A percentile compares a stretch with the other conserved stretches of the same genome.
phyloP scores from a whole-genome alignment of 371 early-diverging fungal genomes.

The Mucor lusitanicus region DNA sequence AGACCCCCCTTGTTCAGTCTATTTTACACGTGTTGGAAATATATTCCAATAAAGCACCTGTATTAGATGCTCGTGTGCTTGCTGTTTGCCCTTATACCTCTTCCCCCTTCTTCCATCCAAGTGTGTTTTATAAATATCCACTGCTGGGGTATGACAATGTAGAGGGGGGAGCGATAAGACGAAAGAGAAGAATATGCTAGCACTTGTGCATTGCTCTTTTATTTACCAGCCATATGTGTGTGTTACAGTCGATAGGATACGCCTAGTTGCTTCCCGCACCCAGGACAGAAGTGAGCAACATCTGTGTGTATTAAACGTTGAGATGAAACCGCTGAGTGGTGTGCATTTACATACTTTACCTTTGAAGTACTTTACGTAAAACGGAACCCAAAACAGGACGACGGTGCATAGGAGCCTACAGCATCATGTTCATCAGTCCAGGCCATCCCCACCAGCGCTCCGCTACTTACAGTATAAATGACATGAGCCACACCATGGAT shows the following conservation, averaged over 20 bases:
- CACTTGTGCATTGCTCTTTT: neutral
- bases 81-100: neutral
- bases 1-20: neutral
- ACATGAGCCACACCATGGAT: slow-evolving; percentile 34
- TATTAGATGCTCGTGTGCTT: neutral
- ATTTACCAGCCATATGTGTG: neutral
- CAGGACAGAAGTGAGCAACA: slow-evolving; percentile 46
- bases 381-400: slow-evolving; percentile 43
- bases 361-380: slow-evolving; percentile 52
- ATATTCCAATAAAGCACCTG: neutral
- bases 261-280: slow-evolving; percentile 35
- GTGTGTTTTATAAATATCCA: neutral
- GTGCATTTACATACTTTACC: slow-evolving; percentile 17
- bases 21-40: neutral
- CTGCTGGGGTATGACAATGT: neutral
- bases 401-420: slow-evolving; percentile 40
- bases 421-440: neutral
- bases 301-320: slow-evolving; percentile 15
- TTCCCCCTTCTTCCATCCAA: neutral
- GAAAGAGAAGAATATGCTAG: too few species aligned
- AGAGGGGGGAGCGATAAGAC: neutral
- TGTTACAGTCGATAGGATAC: slow-evolving; percentile 25
- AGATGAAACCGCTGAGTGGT: neutral
- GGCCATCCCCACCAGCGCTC: too few species aligned
- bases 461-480: slow-evolving; percentile 35